Evolutionary conservation across 129 eudicot species (phyloP), one percentile per base, ranked within the genome.

Genomic region (Erigeron canadensis): DNA sequence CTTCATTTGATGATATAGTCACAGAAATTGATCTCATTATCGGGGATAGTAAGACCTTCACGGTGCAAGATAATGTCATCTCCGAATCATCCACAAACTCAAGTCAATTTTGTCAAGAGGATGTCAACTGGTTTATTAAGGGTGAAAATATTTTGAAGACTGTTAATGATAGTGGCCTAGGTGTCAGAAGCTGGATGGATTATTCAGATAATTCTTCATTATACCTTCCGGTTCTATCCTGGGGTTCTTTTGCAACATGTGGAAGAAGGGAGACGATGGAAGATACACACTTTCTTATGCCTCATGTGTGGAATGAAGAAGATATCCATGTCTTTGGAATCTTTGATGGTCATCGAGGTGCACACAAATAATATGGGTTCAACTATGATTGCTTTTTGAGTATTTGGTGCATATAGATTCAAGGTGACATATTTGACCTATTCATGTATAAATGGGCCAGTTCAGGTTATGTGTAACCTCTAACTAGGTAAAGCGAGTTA

Each of bases 341-440:
- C 81, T 95, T 95, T 61, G 99, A 95, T 67, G 99, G 99, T 48
- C 99, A 95, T 81, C 94, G 99, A 90, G 99, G 99, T 95, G 60
- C 34, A 10, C 71, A 67, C 28, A 76, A 39, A 65, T 21, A 37
- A 46, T 48, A 48, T 57, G 66, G 43, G 9, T 71, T 45, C 47
- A 38, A 47, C 38, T 23, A 69, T 10, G 28, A 47, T 58, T 51
- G 47, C 41, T 69, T 16, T 65, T 15, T 66, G 37, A 54, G 23
- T 17, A 53, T 17, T 38, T 51, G 65, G 9, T 64, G 55, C 39
- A 8, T 10, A 15, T 73, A 11, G 38, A 12, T 22, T 18, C 8
- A 13, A 63, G 51, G 51, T 39, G 70, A 5, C 51, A 19, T 17
- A 6, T 42, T 65, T 43, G 16, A 43, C 70, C 39, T 8, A 10